Percentiles rank a stretch among this genome's conserved stretches.
Conservation (phyloP, 164 flowering plant species). For the Liquidambar formosana region DNA sequence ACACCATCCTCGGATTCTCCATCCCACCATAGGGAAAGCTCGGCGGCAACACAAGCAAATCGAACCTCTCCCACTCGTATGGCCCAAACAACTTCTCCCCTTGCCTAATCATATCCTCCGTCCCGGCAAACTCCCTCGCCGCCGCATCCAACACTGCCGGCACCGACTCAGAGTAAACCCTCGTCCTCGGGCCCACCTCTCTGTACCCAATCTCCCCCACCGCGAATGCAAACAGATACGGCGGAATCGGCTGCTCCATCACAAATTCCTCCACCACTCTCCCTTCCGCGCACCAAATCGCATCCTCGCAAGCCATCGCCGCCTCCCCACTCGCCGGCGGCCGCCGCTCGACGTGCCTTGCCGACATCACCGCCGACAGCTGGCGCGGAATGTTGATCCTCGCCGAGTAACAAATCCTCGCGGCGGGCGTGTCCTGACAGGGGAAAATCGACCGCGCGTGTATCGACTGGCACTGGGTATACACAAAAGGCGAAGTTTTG, state of each 20-base stretch:
- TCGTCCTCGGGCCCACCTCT: conserved; percentile 91
- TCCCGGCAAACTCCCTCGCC: conserved; percentile 79
- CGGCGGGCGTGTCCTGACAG: conserved; percentile 96
- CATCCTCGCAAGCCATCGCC: conserved; percentile 39
- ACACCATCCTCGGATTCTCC: conserved; percentile 98
- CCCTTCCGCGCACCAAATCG: conserved; percentile 72
- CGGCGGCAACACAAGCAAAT: conserved; percentile 91
- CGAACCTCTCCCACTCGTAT: conserved; percentile 96
- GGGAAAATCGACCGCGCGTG: conserved; percentile 92
- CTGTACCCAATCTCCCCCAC: conserved; percentile 72
- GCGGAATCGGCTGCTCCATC: conserved; percentile 92
- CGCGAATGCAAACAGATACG: conserved; percentile 90
- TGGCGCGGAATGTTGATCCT: conserved; percentile 64
- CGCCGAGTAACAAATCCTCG: conserved; percentile 62
- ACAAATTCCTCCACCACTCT: conserved; percentile 87
- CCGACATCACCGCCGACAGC: conserved; percentile 83
- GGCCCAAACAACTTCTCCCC: conserved; percentile 89
- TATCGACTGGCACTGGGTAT: conserved; percentile 92
- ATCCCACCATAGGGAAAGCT: conserved; percentile 98
- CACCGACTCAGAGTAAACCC: conserved; percentile 74
- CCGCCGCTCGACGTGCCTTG: conserved; percentile 62
- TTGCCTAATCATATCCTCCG: conserved; percentile 87
- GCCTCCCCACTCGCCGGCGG: conserved; percentile 49
- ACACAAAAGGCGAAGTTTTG: conserved; percentile 68
- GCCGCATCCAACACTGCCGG: conserved; percentile 65